Conservation (phyloP, 495 filamentous ascomycete genomes). For the Physcia stellaris region DNA sequence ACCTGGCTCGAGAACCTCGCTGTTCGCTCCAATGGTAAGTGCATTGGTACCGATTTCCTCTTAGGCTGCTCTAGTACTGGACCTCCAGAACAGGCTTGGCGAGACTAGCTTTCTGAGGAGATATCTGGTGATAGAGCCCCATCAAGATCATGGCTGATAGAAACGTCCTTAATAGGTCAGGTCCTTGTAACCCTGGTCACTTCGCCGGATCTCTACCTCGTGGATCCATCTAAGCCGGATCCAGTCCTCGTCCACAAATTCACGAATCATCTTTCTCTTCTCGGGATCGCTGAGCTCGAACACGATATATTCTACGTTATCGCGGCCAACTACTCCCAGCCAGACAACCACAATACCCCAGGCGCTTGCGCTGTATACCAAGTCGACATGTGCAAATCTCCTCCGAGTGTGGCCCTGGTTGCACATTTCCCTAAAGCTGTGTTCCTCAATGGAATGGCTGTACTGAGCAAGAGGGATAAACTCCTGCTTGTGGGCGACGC, state of each 20-base stretch:
- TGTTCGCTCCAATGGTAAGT: too few species aligned
- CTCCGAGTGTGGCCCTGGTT: neutral
- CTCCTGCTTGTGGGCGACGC: neutral
- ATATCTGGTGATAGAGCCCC: too few species aligned
- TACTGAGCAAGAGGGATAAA: neutral
- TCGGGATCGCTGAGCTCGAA: neutral
- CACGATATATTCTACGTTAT: neutral
- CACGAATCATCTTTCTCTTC: neutral
- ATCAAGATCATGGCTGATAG: too few species aligned
- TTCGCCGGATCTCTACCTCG: neutral
- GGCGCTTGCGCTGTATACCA: neutral
- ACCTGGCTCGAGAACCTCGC: too few species aligned
- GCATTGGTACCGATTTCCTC: too few species aligned
- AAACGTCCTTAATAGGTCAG: neutral
- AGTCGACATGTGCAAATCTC: neutral
- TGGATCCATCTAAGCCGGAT: neutral
- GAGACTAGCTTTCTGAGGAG: too few species aligned
- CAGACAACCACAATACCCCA: neutral
- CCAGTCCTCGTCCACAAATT: neutral
- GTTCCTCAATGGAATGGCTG: neutral
- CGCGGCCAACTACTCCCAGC: neutral
- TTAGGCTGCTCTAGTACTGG: too few species aligned
- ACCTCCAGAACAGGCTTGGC: too few species aligned
- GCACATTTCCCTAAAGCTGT: neutral
- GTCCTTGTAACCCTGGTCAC: neutral